Conservation (phyloP, 2,329 filamentous ascomycete species). For the Ophiostoma ips region DNA sequence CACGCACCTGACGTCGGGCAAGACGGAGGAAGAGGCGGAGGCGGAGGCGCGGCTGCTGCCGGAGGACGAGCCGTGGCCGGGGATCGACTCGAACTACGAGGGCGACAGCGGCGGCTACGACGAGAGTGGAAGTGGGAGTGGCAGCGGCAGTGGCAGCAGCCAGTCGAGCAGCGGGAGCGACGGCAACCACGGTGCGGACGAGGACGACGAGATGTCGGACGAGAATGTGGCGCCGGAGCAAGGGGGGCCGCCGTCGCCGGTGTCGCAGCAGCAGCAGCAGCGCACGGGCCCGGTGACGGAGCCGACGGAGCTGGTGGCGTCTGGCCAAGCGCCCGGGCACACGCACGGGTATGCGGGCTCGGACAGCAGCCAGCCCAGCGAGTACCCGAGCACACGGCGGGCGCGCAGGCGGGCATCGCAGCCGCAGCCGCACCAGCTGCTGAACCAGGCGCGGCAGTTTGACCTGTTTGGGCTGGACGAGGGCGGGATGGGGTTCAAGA, state of each 20-base stretch:
- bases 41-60: constrained; percentile 20
- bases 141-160: neutral
- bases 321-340: neutral
- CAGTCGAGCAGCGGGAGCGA: neutral
- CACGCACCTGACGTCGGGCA: constrained; percentile 12
- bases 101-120: neutral
- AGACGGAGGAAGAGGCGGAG: constrained; percentile 6
- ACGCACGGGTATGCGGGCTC: constrained; percentile 15
- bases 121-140: too few relatives aligned
- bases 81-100: constrained; percentile 32
- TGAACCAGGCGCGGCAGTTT: neutral
- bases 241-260: constrained; percentile 6
- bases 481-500: constrained; percentile 10
- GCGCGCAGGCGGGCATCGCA: constrained; percentile 17
- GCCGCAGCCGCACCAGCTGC: constrained; percentile 9
- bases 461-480: constrained; percentile 2
- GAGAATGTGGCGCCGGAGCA: constrained; percentile 36
- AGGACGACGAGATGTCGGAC: constrained; percentile 25
- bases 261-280: neutral
- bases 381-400: constrained; percentile 39
- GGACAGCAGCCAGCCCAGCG: constrained; percentile 39
- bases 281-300: neutral
- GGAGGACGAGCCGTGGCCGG: constrained; percentile 43
- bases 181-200: neutral
- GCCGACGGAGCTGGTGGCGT: neutral